Base-by-base conservation (phyloP, 805 yeast genomes). In the Pichia ethanolica region DNA sequence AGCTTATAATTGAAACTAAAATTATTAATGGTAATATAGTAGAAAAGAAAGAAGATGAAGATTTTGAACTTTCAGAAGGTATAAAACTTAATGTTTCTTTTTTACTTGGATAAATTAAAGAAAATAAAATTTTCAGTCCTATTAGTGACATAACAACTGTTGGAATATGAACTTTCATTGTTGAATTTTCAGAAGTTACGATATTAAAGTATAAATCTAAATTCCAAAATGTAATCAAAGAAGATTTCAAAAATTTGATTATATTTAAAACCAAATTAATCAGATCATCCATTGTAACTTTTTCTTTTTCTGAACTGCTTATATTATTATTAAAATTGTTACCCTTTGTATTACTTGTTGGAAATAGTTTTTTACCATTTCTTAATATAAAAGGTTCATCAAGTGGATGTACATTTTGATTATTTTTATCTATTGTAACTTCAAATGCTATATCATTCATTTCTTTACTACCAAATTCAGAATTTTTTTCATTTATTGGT, bases 361-460 rank as follows among this genome's bases (percentile, higher is more conserved):
- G 59, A 14, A 39, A 55, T n/a, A 56, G 33, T 32, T 46, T 42
- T 26, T 47, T 50, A 11, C 59, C 59, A 42, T 54, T 53, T 42
- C 50, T 47, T 14, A 56, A 38, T 4, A 44, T 39, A 6, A 64
- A 41, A 3, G 69, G 68, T 49, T 60, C 62, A 47, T 65, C 69
- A 8, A 65, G 38, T 3, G 69, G 69, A 55, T 65, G 69, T 9
- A 61, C 46, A 46, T 59, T 61, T 39, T 53, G 46, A 5, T 41
- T 48, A 35, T 8, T 25, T 30, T 33, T 28, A 7, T 48, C 46
- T 49, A 53, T 46, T 37, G 40, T 30, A 11, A 63, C 57, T 49
- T 64, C 68, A 47, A 63, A 64, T n/a, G 68, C 68, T 25, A 59
- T 56, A 40, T 59, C 61, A 34, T 56, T 56, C 56, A 53, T 49